phyloP scores from a whole-genome alignment of 2,329 filamentous ascomycete genomes.

The Fusarium austroafricanum region DNA sequence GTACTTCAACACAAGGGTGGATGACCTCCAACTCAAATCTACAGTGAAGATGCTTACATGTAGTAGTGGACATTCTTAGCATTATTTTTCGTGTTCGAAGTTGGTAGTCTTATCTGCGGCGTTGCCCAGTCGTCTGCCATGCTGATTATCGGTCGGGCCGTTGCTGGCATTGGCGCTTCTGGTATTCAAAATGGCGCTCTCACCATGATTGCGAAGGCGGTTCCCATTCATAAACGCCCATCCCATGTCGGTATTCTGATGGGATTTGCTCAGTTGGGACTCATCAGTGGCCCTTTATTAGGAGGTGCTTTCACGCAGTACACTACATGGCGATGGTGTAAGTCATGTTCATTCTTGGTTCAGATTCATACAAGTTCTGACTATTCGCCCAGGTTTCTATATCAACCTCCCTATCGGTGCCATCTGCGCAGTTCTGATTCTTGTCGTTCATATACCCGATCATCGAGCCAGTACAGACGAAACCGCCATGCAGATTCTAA shows the following conservation, averaged over 20 bases:
- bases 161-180: conserved; percentile 60
- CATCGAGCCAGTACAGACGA: conserved; percentile 24
- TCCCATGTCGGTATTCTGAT: conserved; percentile 47
- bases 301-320: conserved; percentile 57
- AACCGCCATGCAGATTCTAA: conserved; percentile 28
- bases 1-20: conserved; percentile 44
- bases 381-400: conserved; percentile 52
- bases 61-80: conserved; percentile 45
- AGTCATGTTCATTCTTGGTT: neutral
- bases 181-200: conserved; percentile 55
- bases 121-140: conserved; percentile 57
- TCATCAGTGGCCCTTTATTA: conserved; percentile 60
- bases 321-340: conserved; percentile 59
- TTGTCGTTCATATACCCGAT: conserved; percentile 54
- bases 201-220: conserved; percentile 49
- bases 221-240: conserved; percentile 46
- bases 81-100: conserved; percentile 49
- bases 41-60: conserved; percentile 25
- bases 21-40: conserved; percentile 50
- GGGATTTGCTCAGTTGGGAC: conserved; percentile 55
- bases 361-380: conserved; percentile 10
- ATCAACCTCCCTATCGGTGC: conserved; percentile 61
- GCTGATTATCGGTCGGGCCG: conserved; percentile 62
- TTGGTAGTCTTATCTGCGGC: conserved; percentile 62
- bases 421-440: conserved; percentile 49